Evolutionary conservation across 2,329 filamentous ascomycete genomes (phyloP).

Genomic region (Colletotrichum brevisporum): DNA sequence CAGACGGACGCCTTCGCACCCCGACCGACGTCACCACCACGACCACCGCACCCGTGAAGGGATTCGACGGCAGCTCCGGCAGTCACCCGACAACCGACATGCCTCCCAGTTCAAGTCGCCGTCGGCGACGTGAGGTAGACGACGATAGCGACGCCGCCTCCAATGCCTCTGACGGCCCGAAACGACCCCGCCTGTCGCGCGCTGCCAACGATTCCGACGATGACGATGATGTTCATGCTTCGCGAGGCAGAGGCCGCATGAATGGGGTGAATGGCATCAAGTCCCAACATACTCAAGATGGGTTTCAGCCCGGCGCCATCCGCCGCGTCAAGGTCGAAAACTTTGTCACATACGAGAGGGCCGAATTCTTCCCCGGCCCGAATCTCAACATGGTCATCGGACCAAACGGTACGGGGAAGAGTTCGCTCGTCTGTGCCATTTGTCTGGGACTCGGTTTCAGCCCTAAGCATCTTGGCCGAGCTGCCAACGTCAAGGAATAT

Average conservation of each 20-base stretch:
- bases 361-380: conserved; percentile 91
- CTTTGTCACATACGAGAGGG: conserved; percentile 95
- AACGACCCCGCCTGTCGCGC: conserved; percentile 53
- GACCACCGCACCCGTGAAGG: too few species aligned
- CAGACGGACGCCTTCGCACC: background rate
- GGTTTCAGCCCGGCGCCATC: conserved; percentile 84
- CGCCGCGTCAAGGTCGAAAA: conserved; percentile 87
- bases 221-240: conserved; percentile 4
- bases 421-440: conserved; percentile 96
- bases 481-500: conserved; percentile 87
- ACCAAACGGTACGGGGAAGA: conserved; percentile 98
- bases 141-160: conserved; percentile 53
- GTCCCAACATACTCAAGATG: conserved; percentile 43
- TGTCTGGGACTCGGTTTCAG: conserved; percentile 91
- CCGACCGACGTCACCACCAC: background rate
- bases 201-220: conserved; percentile 41
- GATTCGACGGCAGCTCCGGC: too few species aligned
- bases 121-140: conserved; percentile 57
- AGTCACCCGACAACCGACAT: background rate
- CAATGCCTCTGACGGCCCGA: conserved; percentile 49
- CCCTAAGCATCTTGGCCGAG: conserved; percentile 86
- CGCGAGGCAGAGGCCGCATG: conserved; percentile 27
- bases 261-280: conserved; percentile 35
- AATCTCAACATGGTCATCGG: conserved; percentile 99
- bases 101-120: conserved; percentile 22